These are phyloP conservation scores for Volutella citrinella DNA, from an alignment of 2,329 filamentous ascomycete genomes.

Conservation along the genomic window DNA sequence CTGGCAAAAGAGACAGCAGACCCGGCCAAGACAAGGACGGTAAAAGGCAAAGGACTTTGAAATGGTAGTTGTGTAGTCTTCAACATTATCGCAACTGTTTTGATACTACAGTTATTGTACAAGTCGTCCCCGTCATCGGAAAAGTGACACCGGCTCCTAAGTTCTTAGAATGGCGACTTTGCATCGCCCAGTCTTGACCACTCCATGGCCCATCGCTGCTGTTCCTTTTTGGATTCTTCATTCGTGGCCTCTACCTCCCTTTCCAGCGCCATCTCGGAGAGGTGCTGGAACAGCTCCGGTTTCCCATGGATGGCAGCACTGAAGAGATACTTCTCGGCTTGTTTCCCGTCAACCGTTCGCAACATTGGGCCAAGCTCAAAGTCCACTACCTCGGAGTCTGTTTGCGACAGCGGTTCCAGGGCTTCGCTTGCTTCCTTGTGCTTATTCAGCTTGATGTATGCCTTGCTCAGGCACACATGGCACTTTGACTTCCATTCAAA, in stretches of 20 bases:
- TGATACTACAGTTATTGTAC: not conserved
- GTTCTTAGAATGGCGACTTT: too few species aligned
- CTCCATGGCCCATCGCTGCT: constrained; percentile 31
- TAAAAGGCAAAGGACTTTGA: constrained; percentile 26
- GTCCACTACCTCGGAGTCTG: constrained; percentile 23
- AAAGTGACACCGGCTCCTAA: too few species aligned
- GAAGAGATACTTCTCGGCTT: constrained; percentile 24
- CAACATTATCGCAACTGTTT: not conserved
- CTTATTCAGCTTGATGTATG: constrained; percentile 19
- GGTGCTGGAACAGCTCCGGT: constrained; percentile 22
- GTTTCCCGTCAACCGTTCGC: constrained; percentile 16
- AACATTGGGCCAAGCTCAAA: constrained; percentile 26
- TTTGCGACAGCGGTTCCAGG: constrained; percentile 19
- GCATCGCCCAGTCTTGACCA: constrained; percentile 32
- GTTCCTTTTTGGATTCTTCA: constrained; percentile 15
- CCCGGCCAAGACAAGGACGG: constrained; percentile 10
- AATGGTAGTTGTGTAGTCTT: not conserved
- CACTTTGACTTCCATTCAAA: constrained; percentile 29
- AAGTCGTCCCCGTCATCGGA: too few species aligned
- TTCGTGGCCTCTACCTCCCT: constrained; percentile 14
- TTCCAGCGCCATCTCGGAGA: constrained; percentile 29
- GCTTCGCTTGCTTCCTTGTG: constrained; percentile 19
- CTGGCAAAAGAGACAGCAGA: constrained; percentile 13
- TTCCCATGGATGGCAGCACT: constrained; percentile 23
- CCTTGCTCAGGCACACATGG: constrained; percentile 23